Base-by-base conservation (phyloP, 2,329 filamentous ascomycete genomes). In the Ascochyta viciae-villosae region DNA sequence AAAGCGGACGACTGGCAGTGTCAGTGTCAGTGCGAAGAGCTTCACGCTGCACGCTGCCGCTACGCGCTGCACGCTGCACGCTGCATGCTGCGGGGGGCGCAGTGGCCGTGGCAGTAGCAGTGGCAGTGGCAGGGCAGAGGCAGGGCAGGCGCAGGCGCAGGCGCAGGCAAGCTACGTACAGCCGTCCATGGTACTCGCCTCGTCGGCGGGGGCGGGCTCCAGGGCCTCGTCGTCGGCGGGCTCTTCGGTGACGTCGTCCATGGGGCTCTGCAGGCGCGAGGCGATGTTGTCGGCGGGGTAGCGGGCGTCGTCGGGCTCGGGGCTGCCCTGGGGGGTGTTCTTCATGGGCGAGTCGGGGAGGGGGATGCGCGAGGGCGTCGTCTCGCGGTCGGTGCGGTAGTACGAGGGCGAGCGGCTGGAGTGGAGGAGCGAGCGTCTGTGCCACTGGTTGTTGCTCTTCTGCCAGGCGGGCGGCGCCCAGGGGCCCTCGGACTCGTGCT, bases 1-100 rank as follows among this genome's bases (percentile, higher is more conserved):
- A 76, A 97, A 93, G 62, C 92, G 90, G 68, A 96, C 91, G 77
- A 94, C 92, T 95, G 74, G 59, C 49, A 50, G 51, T 31, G 64
- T 73, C 52, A 72, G 70, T 62, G 39, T 10, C 9, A 15, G 10
- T 12, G 4, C 2, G 12, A 2, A 13, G 10, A 1, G 7, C 6
- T 8, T 4, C 8, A 10, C 29, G 29, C 12, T 13, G 24, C 24
- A 26, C 24, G 19, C 19, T 19, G 19, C 19, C 19, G 19, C 19
- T 19, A 2, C 19, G 3, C 19, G 19, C 19, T 19, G 19, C 19
- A 19, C 19, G 19, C 19, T 19, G 19, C 19, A 19, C 19, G 19
- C 19, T 19, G 19, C 19, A 19, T 19, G 19, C 19, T 19, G 19
- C 19, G 0, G 3, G 19, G 19, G 19, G 19, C 19, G 19, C 19